Evolutionary conservation across 306 rosid genomes (phyloP), one percentile per base, ranked within the genome.

Genomic region (Pterocarpus macrocarpus): DNA sequence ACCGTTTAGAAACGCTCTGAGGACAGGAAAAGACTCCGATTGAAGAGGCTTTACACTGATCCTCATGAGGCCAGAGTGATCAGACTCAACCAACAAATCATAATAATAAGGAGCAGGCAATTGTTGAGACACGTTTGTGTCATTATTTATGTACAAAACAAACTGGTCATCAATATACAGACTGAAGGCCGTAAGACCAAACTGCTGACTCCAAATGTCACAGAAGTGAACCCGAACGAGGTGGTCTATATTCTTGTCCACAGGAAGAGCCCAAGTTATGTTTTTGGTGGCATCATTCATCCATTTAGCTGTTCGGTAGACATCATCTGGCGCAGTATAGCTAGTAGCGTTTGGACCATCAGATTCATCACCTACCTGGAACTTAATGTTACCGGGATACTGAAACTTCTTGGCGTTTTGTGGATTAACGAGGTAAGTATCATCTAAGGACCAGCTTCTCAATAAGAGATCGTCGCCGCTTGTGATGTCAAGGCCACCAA

Each of bases 401-500:
- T 5, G 13, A 22, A 22, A 22, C 28, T 65, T 75, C 16, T 16
- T 3, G 0, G 68, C 83, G 1, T 56, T 79, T 10, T 22, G 16
- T 1, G 3, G 16, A 8, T 35, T 9, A 7, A 2, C 2, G 5
- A 82, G 57, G 73, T 53, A 80, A 32, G 4, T 7, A 45, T 76
- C 86, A 76, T 89, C 90, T 43, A 69, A 4, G 2, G 7, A 10
- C 90, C 90, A 89, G 5, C 44, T 64, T 70, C 91, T 88, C 67
- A 69, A 7, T 12, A 85, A 71, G 10, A 3, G 2, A 78, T 82
- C 88, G 0, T 0, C 4, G 0, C 0, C 8, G 34, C 36, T 3
- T 5, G 13, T 0, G 0, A 69, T 62, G 1, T 2, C 4, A 5
- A 13, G 0, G 2, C 78, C 80, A 30, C 90, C 92, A 9, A 87